Evolutionary conservation across 495 filamentous ascomycete genomes (phyloP), one percentile per base, ranked within the genome.

Genomic region (Achaetomiella virescens): DNA sequence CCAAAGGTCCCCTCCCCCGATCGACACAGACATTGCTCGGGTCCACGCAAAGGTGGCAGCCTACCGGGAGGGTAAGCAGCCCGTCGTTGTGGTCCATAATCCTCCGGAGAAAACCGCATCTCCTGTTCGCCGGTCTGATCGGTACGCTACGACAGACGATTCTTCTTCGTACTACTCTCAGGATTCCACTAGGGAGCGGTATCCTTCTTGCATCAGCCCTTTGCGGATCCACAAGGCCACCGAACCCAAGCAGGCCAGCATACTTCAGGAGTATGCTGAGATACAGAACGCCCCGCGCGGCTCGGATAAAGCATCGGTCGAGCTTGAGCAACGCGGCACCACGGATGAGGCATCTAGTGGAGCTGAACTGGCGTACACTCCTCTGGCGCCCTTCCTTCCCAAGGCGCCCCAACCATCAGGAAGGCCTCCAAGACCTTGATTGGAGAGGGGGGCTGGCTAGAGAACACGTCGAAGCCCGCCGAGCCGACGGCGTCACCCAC

Each of bases 391-490:
- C 10, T 58, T 61, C 9, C 33, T 58, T 18, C 27, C 45, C 1
- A 27, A 35, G 51, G 27, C 1, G 45, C 44, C 21, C 42, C 36
- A 25, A 44, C 38, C 5, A 57, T 18, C 22, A 52, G 60, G n/a
- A 64, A 51, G 41, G 54, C 63, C 0, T 62, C 58, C 41, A 78
- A 78, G 69, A 71, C 65, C 4, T 25, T 78, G 47, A 66, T 77
- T 31, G 75, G 75, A 11, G 61, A 75, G 17, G 66, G 72, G n/a
- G 75, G 75, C 18, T 77, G 74, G 74, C 68, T 78, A 2, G 75
- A 77, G 56, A 64, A 66, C 18, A 77, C 75, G 0, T 68, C 68
- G 1, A 61, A 62, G 6, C 52, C 57, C 1, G 17, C 53, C 3
- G 44, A 38, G 22, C 52, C 62, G 40, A 62, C 60, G 24, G 45